phyloP scores from a whole-genome alignment of 2,329 filamentous ascomycete genomes.

The Aspergillus arachidicola region DNA sequence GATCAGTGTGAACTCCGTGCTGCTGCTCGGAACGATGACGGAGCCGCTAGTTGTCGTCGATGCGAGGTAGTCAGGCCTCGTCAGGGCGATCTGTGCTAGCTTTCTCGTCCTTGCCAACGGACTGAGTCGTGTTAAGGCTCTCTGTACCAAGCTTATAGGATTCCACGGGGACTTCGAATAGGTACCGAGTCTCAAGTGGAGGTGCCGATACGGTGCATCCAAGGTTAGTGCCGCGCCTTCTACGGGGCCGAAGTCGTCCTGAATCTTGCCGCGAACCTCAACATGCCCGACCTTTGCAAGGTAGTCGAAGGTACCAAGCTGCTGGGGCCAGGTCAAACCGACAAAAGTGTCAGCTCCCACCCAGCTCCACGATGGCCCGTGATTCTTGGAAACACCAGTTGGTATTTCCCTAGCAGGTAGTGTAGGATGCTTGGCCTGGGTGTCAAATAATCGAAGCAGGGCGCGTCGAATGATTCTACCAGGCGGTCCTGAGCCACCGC shows the following conservation, averaged over 20 bases:
- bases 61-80: background rate
- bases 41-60: background rate
- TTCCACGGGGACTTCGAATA: background rate
- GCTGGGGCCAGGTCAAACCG: background rate
- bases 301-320: background rate
- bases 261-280: background rate
- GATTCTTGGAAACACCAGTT: background rate
- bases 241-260: background rate
- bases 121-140: background rate
- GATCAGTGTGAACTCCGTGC: background rate
- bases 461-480: background rate
- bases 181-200: background rate
- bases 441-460: background rate
- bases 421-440: background rate
- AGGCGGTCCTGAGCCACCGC: background rate
- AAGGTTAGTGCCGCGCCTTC: background rate
- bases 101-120: background rate
- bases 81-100: background rate
- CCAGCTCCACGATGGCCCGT: background rate
- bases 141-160: background rate
- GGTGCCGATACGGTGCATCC: background rate
- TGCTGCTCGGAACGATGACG: background rate
- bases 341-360: background rate
- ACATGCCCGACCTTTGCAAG: background rate
- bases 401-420: background rate